Conservation (phyloP, 345 rosid species). For the Pugionium dolabratum region DNA sequence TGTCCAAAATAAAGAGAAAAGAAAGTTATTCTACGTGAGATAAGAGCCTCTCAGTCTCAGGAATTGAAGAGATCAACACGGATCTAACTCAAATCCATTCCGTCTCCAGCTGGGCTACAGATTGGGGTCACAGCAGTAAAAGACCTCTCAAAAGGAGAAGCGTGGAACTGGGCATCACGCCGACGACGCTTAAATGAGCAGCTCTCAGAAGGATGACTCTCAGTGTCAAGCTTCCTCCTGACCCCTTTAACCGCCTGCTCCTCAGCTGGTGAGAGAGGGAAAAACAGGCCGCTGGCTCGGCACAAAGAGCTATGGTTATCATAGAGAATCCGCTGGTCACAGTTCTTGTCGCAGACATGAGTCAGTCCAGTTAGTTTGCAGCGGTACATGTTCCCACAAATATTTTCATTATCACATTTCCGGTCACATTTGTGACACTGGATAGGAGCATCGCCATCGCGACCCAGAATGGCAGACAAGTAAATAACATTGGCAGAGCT, state of each 20-base stretch:
- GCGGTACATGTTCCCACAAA: slow-evolving; percentile 87
- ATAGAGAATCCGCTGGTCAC: slow-evolving; percentile 95
- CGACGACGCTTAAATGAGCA: slow-evolving; percentile 88
- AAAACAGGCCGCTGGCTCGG: slow-evolving; percentile 79
- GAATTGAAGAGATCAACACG: slow-evolving; percentile 17
- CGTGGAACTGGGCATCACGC: slow-evolving; percentile 62
- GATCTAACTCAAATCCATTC: slow-evolving; percentile 93
- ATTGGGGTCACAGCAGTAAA: slow-evolving; percentile 85
- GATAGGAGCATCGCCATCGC: slow-evolving; percentile 62
- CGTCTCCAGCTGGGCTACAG: slow-evolving; percentile 93
- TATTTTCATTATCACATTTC: slow-evolving; percentile 89
- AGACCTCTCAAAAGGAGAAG: slow-evolving; percentile 96
- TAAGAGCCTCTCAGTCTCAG: slow-evolving; percentile 37
- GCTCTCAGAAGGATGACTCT: slow-evolving; percentile 65
- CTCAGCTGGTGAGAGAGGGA: slow-evolving; percentile 73
- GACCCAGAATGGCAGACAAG: slow-evolving; percentile 87
- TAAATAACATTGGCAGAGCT: slow-evolving; percentile 81
- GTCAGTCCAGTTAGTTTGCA: slow-evolving; percentile 91
- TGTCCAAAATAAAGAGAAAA: slow-evolving; percentile 44
- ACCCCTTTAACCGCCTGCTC: slow-evolving; percentile 95
- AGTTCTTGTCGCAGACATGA: slow-evolving; percentile 99
- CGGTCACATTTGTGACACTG: slow-evolving; percentile 85
- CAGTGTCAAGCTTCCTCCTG: slow-evolving; percentile 92
- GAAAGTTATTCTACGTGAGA: slow-evolving; percentile 40
- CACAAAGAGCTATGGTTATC: slow-evolving; percentile 93